Evolutionary conservation across 306 rosid species (phyloP), one percentile per base, ranked within the genome.

Genomic region (Lathyrus oleraceus): DNA sequence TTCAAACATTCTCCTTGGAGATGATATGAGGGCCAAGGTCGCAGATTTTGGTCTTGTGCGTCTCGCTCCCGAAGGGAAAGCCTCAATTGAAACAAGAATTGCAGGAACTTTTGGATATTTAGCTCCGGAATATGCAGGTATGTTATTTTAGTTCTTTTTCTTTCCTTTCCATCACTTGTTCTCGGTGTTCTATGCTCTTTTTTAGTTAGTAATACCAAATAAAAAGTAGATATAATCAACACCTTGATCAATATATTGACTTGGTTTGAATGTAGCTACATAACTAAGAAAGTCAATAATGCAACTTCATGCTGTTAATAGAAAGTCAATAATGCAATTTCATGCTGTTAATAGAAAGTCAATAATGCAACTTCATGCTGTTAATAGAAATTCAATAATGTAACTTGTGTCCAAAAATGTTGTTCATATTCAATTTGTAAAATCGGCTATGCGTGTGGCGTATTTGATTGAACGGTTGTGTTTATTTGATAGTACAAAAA

Each of bases 71-170:
- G 96, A 92, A 75, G 98, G 98, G 48, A 92, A 92, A 82, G 95
- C 80, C 21, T 92, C 96, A 0, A 85, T 92, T 67, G 98, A 92
- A 74, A 92, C 98, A 21, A 85, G 96, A 70, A 81, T 92, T 60
- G 98, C 95, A 0, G 96, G 96, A 79, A 92, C 97, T 42, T 92
- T 92, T 13, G 97, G 97, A 56, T 91, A 91, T 70, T 81, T 91
- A 84, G 97, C 97, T 3, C 97, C 97, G 0, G 96, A 91, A 65
- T 91, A 92, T 70, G 97, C 97, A 84, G 90, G 97, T 92, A 85
- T 48, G 35, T 30, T 30, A 38, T 70, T 81, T 52, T 38, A 25
- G 12, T 42, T 53, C 27, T 63, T 59, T 13, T 51, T 2, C 54
- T 54, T 27, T 4, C 40, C 32, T 4, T 25, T 1, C 19, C 9